Evolutionary conservation across 306 rosid species (phyloP), one percentile per base, ranked within the genome.

Genomic region (Ammopiptanthus mongolicus): DNA sequence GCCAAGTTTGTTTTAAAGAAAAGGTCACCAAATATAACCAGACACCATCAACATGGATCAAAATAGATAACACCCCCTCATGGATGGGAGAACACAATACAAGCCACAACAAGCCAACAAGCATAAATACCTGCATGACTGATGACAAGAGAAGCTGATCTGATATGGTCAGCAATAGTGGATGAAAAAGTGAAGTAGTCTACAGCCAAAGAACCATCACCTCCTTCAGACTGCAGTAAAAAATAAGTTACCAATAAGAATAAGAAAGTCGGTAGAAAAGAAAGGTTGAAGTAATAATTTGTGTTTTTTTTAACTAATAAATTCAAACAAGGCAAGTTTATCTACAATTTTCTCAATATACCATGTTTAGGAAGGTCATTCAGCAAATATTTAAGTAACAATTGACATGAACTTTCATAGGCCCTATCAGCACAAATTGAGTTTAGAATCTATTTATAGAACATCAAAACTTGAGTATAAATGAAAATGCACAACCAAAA

Each of bases 81-180:
- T 23, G 51, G 14, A 64, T 55, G 11, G 46, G 62, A 59, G 47
- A 66, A 51, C 37, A 66, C 10, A 73, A 73, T 53, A 31, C 36
- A 31, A 31, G 28, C 6, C 44, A 31, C 6, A 31, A 31, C 0
- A 31, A 31, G 36, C 6, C 36, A 31, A 31, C 0, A 31, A 31
- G 6, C 36, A 5, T n/a, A n/a, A n/a, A n/a, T 82, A 90, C 97
- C 97, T 61, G 96, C 97, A n/a, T 88, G 96, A 82, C 97, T 90
- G 55, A 90, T 91, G 41, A 90, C 91, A 71, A 91, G 98, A 80
- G 97, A 89, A 29, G 96, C 96, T 53, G 91, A 86, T 77, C 80
- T 87, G 75, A 94, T 84, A 84, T 90, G 84, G 44, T 87, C 91
- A 3, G 97, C 96, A 57, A 90, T 94, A 87, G 95, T 94, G 53